Evolutionary conservation across 1,139 yeast species (phyloP).

Genomic region (Kazachstania sp.): DNA sequence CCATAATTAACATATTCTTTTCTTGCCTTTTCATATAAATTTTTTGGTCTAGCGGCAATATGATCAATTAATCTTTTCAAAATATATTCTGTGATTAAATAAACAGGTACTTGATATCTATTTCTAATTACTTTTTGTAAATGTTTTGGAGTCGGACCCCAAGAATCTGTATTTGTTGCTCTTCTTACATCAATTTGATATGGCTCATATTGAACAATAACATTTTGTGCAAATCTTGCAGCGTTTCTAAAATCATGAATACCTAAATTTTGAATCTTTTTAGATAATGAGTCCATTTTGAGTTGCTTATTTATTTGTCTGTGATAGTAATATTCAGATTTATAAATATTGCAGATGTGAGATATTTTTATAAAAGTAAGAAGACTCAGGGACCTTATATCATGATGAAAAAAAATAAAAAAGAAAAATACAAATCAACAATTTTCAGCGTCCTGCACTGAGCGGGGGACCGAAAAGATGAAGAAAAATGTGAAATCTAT

Average conservation of each 20-base stretch:
- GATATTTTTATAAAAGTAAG: too few species aligned
- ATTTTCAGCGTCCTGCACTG: too few species aligned
- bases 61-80: conserved; percentile 30
- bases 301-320: background rate
- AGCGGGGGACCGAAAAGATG: too few species aligned
- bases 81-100: conserved; percentile 29
- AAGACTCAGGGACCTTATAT: too few species aligned
- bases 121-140: conserved; percentile 31
- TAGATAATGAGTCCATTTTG: conserved; percentile 29
- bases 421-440: too few species aligned
- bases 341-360: too few species aligned
- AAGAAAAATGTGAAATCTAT: too few species aligned
- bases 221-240: conserved; percentile 33
- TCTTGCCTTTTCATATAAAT: conserved; percentile 32
- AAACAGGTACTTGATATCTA: conserved; percentile 29
- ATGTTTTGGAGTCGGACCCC: conserved; percentile 41
- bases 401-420: too few species aligned
- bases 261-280: conserved; percentile 31
- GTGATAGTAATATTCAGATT: too few species aligned
- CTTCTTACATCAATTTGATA: conserved; percentile 34
- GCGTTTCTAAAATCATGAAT: conserved; percentile 34
- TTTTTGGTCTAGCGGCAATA: conserved; percentile 30
- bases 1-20: conserved; percentile 35
- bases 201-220: conserved; percentile 33
- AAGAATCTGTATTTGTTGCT: conserved; percentile 40